Conservation (phyloP, 352 stramenopile genomes). For the Blastocystis sp. region DNA sequence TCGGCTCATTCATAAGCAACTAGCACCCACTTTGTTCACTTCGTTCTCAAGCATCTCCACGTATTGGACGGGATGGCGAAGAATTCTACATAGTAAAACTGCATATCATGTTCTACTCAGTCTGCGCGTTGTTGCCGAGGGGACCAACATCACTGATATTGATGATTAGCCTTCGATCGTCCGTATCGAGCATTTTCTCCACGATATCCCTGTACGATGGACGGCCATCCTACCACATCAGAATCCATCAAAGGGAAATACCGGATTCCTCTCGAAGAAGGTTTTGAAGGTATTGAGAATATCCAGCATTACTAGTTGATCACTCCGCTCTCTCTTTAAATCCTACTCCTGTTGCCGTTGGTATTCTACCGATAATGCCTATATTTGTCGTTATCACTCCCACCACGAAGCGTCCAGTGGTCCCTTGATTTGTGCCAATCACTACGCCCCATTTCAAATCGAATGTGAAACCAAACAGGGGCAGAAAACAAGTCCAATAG, state of each 20-base stretch:
- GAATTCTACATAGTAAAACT: conserved; percentile 70
- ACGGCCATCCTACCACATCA: conserved; percentile 8
- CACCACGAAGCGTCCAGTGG: background rate
- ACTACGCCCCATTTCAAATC: background rate
- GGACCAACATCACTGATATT: conserved; percentile 85
- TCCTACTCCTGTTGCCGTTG: too few species aligned
- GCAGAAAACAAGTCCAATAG: background rate
- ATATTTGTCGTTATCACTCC: background rate
- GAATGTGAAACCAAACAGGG: background rate
- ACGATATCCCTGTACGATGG: conserved; percentile 47
- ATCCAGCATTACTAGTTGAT: conserved; percentile 18
- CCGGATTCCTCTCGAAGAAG: conserved; percentile 34
- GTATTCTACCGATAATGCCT: background rate
- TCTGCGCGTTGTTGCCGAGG: conserved; percentile 81
- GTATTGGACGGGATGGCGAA: conserved; percentile 81
- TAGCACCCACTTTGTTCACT: conserved; percentile 4
- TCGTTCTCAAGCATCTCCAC: conserved; percentile 79
- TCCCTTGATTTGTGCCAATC: background rate
- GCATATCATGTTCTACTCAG: conserved; percentile 76
- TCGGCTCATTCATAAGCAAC: background rate
- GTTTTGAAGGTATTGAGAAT: conserved; percentile 36
- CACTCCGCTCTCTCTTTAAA: too few species aligned
- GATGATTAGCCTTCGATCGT: conserved; percentile 77
- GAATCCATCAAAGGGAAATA: background rate
- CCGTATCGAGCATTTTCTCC: conserved; percentile 43